Conservation (phyloP, 768 basidiomycete genomes). For the Boletus speciosus region DNA sequence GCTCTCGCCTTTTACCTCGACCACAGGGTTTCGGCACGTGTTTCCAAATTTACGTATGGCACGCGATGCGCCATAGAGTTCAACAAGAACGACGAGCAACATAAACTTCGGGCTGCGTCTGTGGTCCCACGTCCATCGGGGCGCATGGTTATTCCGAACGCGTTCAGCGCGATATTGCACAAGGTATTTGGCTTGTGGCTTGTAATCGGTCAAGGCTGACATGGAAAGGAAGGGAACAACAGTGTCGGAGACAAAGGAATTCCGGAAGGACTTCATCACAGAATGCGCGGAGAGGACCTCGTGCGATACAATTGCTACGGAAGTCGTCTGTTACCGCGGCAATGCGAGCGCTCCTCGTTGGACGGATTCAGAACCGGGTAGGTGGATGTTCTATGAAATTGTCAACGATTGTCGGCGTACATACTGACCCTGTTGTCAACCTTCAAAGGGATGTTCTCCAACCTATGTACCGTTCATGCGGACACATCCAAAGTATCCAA, state of each 20-base stretch:
- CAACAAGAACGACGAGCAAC: constrained; percentile 29
- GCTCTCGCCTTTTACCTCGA: constrained; percentile 44
- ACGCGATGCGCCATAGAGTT: constrained; percentile 29
- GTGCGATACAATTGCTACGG: constrained; percentile 29
- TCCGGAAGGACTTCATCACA: constrained; percentile 32
- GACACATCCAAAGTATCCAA: constrained; percentile 30
- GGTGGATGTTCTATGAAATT: neutral
- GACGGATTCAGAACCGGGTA: constrained; percentile 31
- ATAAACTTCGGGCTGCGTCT: constrained; percentile 26
- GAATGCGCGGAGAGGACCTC: constrained; percentile 27
- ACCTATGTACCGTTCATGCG: constrained; percentile 20
- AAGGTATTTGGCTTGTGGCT: constrained; percentile 14
- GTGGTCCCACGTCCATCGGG: constrained; percentile 32
- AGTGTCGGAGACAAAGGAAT: constrained; percentile 31
- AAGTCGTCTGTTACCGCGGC: constrained; percentile 31
- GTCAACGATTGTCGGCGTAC: too few relatives aligned
- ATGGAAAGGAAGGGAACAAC: constrained; percentile 18
- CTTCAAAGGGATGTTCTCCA: constrained; percentile 27
- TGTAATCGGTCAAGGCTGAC: neutral
- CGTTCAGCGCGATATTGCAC: constrained; percentile 29
- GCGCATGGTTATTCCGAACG: constrained; percentile 31
- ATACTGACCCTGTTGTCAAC: neutral
- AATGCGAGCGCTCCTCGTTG: constrained; percentile 24
- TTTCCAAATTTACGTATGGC: constrained; percentile 41
- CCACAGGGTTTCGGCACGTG: constrained; percentile 38